Percentiles rank a stretch among this genome's conserved stretches.
These are phyloP conservation scores for Plasmodium blacklocki DNA, from an alignment of 169 alveolate genomes.

Conservation along the genomic window DNA sequence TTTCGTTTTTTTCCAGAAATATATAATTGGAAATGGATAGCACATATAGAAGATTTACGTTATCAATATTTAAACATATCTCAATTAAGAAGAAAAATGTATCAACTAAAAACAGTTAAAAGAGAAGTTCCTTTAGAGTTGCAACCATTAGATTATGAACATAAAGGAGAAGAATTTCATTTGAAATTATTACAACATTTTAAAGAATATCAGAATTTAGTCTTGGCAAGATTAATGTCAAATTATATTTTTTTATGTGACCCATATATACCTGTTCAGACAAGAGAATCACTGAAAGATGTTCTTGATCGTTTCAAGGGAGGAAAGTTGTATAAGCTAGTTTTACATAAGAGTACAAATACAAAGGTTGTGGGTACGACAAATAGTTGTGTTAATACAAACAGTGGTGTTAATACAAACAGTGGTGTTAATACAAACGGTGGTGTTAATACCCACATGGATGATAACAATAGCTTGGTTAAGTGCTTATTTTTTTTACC, in stretches of 20 bases:
- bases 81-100: slow-evolving; percentile 75
- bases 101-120: slow-evolving; percentile 75
- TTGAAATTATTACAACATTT: slow-evolving; percentile 76
- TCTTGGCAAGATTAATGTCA: slow-evolving; percentile 80
- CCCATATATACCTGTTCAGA: slow-evolving; percentile 83
- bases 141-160: slow-evolving; percentile 81
- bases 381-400: too few species aligned
- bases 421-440: too few species aligned
- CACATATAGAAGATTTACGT: slow-evolving; percentile 88
- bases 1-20: slow-evolving; percentile 90
- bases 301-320: neutral
- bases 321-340: slow-evolving; percentile 38
- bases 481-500: slow-evolving; percentile 62
- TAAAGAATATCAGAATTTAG: slow-evolving; percentile 78
- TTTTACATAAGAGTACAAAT: too few species aligned
- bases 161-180: slow-evolving; percentile 81
- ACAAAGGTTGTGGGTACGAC: too few species aligned
- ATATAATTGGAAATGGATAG: slow-evolving; percentile 90
- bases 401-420: too few species aligned
- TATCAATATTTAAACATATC: slow-evolving; percentile 83
- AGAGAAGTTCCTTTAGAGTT: slow-evolving; percentile 83
- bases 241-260: slow-evolving; percentile 82
- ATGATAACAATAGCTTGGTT: slow-evolving; percentile 2
- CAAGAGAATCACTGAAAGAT: slow-evolving; percentile 26
- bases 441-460: too few species aligned